These are phyloP conservation scores for Solanum chilense DNA, from an alignment of 257 asterid genomes.

Conservation along the genomic window DNA sequence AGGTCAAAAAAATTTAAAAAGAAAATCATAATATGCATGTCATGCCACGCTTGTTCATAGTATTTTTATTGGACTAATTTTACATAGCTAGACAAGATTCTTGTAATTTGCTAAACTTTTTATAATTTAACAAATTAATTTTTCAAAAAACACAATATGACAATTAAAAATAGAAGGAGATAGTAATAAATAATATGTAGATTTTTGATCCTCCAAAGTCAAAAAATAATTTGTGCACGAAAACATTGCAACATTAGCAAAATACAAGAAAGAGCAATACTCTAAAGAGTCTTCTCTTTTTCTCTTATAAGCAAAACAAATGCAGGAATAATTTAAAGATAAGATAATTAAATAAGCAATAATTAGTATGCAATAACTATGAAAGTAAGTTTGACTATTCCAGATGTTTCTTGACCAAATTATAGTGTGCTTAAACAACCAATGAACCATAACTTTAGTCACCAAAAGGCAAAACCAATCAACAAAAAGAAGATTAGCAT, in stretches of 20 bases:
- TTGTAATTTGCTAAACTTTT: neutral
- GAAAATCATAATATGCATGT: too few species aligned
- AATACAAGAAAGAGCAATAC: too few species aligned
- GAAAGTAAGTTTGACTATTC: neutral
- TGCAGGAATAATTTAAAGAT: neutral
- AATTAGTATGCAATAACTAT: neutral
- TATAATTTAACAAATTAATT: too few species aligned
- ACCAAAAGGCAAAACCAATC: neutral
- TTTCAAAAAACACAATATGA: too few species aligned
- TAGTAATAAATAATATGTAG: neutral
- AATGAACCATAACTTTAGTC: neutral
- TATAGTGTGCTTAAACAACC: neutral
- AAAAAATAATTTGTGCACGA: too few species aligned
- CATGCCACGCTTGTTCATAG: neutral
- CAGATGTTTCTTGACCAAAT: neutral
- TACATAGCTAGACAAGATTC: neutral
- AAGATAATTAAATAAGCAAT: neutral
- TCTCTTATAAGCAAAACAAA: neutral
- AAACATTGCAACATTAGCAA: too few species aligned
- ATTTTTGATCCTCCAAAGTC: neutral
- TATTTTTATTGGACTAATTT: neutral
- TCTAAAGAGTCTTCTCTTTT: too few species aligned
- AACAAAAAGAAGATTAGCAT: neutral
- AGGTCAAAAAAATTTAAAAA: neutral
- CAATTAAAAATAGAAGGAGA: rapidly evolving